Base-by-base conservation (phyloP, 805 yeast genomes). In the Cyberlindnera lachancei region DNA sequence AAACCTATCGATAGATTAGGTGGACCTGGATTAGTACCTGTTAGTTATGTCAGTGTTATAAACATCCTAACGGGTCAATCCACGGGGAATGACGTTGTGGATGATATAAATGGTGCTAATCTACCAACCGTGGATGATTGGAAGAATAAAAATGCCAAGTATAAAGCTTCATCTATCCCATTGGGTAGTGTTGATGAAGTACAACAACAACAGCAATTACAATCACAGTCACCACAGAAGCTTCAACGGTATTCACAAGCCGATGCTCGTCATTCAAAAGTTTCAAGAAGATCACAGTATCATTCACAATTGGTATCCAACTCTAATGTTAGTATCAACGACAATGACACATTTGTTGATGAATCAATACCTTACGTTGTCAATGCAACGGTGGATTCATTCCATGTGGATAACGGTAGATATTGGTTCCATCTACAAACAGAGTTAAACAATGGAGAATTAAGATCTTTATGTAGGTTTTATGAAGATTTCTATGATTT, bases 1-100 rank as follows among this genome's bases (percentile, higher is more conserved):
- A 92, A 92, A 55, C 96, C 96, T 11, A 83, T 92, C 26, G 94
- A 90, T 38, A 67, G 96, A 34, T 64, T 92, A 23, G 97, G 98
- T 17, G 98, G 96, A 1, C 97, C 97, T 0, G 98, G 99, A 1
- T 66, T 92, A 28, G 94, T 92, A 7, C 98, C 99, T 0, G 88
- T 85, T 5, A 73, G 84, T 14, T 92, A 83, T 50, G 92, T 92
- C 16, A 84, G 86, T 50, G 70, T 90, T 23, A 75, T 90, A 25
- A 95, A 92, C 55, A 69, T 87, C 37, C 64, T 75, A 16, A 67
- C 84, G 2, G 73, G 80, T 34, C 62, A 67, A 46, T 66, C 80
- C 34, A 64, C 81, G 30, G 69, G 67, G 18, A 64, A 75, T 44
- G 64, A 73, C 31, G 68, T 75, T 23, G 48, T 56, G 44, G 75